Evolutionary conservation across 192 early-diverging fungal species (phyloP), one percentile per base, ranked within the genome.

Genomic region (Backusella australiensis): DNA sequence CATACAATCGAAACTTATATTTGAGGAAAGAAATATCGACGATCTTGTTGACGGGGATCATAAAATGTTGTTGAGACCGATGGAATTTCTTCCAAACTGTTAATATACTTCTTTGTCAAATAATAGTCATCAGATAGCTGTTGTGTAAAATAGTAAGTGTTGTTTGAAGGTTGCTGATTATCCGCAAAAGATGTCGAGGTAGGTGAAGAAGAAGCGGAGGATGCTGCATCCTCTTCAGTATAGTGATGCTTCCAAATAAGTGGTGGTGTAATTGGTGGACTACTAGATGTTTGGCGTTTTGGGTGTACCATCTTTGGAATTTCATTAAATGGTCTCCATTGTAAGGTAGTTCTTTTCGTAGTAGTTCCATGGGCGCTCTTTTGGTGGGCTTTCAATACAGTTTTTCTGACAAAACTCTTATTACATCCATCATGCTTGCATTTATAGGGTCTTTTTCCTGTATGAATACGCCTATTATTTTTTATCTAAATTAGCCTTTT

Each of bases 401-500:
- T 88, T 81, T 89, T 89, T 53, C 88, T 78, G 44, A 80, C 82
- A 77, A 89, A 89, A 52, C 75, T 80, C 49, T 83, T 80, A 35
- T 69, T 72, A 71, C 79, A 83, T 41, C 52, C 79, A 17, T 71
- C 69, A 26, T 78, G 41, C 19, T 73, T 49, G 41, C 82, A 83
- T 53, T 77, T 75, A 73, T 83, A 83, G 32, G 78, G 82, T 73
- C 79, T 36, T 69, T 83, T 83, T 42, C 82, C 82, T 35, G 79
- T 75, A 77, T 83, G 82, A 72, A 80, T 80, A 12, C 82, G 82
- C 42, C 82, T 83, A 74, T 38, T 53, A 36, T 53, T 34, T 34
- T n/a, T 12, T n/a, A 35, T 6, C 3, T 19, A 15, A 26, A 42
- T 39, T 41, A 70, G 56, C 0, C 9, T 26, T 29, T 59, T 59